phyloP scores from a whole-genome alignment of 2,329 filamentous ascomycete genomes.

The Apiospora phragmitis region DNA sequence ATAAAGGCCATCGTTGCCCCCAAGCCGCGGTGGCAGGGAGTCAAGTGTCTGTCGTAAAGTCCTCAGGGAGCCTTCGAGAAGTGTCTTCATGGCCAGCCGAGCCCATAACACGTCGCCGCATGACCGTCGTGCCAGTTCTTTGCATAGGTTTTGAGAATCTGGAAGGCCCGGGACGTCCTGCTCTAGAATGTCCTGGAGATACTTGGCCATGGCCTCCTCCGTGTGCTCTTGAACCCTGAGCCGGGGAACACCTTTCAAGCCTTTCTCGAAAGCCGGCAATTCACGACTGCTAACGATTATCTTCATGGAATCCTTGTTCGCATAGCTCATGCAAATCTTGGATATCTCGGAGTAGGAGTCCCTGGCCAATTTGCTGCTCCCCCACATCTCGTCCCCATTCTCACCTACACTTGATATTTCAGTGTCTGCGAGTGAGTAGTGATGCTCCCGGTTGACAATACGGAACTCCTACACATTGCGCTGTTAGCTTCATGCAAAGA shows the following conservation, averaged over 20 bases:
- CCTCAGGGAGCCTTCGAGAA: conserved; percentile 26
- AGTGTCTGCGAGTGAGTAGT: conserved; percentile 29
- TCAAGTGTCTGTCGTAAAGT: conserved; percentile 28
- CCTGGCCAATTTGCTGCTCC: conserved; percentile 31
- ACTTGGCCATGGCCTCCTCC: conserved; percentile 9
- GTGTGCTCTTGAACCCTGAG: conserved; percentile 14
- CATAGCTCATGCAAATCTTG: conserved; percentile 29
- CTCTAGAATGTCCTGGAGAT: conserved; percentile 14
- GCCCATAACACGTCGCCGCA: conserved; percentile 16
- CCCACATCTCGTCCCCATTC: conserved; percentile 30
- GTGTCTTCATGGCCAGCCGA: conserved; percentile 10
- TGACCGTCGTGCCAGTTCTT: conserved; percentile 12
- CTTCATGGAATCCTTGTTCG: conserved; percentile 25
- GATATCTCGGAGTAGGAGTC: conserved; percentile 30
- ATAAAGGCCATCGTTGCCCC: conserved; percentile 32
- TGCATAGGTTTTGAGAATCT: conserved; percentile 9
- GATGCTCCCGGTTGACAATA: conserved; percentile 33
- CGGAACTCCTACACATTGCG: conserved; percentile 25
- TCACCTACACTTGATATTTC: conserved; percentile 29
- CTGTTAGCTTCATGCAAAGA: not conserved
- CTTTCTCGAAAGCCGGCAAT: conserved; percentile 11
- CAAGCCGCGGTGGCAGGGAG: conserved; percentile 30
- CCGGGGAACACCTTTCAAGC: not conserved
- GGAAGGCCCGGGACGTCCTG: conserved; percentile 12
- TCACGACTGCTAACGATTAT: conserved; percentile 12